Evolutionary conservation across 306 rosid species (phyloP), one percentile per base, ranked within the genome.

Genomic region (Cicer chorassanicum): DNA sequence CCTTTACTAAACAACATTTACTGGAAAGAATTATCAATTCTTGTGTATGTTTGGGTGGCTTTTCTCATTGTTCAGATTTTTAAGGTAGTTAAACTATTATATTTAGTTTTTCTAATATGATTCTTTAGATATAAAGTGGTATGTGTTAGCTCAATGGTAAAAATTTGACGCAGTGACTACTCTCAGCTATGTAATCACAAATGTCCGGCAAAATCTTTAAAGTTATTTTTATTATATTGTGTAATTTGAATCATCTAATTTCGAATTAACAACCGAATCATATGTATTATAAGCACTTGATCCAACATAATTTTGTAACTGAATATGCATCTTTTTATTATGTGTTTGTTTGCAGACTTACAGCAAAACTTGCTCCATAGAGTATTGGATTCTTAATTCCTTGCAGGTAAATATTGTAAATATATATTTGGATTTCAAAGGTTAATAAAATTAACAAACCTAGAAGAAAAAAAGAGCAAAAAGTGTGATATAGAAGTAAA

Each of bases 31-130:
- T 24, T 83, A 76, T 51, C 59, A 71, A 61, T 87, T 67, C 94
- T 91, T 67, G 15, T 86, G 72, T 91, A 78, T 76, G 97, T 91
- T 41, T 91, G 97, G 97, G 86, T 89, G 60, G 94, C 86, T 69
- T 91, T 89, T 77, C 94, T 91, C 29, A 41, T 80, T 80, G 86
- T 91, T 65, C 97, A 91, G 89, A 84, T 91, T 64, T 74, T 87
- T n/a, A 91, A 91, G 91, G 97, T 89, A 75, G 29, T 42, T 68
- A 71, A 81, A 62, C 48, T 51, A 8, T 65, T 48, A 54, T 9
- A 59, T 36, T 82, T 61, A 3, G 5, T 46, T 80, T 50, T 9
- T 64, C 36, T 4, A 39, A 13, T 46, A 8, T 59, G 60, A 19
- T 74, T 75, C 54, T 44, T 50, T 63, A 50, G 55, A 36, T 45